Evolutionary conservation across 139 green algal genomes (phyloP).

Genomic region (Closterium sp.): DNA sequence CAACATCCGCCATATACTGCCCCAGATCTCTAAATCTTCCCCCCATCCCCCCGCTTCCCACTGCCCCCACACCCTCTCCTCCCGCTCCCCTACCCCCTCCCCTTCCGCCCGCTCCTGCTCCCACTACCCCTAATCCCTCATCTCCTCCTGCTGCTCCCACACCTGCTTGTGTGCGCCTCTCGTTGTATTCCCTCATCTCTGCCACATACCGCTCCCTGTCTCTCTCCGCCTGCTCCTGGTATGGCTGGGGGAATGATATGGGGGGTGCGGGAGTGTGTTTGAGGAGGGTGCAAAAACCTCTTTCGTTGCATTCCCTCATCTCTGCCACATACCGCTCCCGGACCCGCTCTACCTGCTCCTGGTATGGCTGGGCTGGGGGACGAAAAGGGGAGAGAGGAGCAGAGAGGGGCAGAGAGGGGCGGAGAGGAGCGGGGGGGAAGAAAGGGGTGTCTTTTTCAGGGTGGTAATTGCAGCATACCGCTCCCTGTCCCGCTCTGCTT

Average conservation of each 20-base stretch:
- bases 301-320: too few species aligned
- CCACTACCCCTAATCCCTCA: background rate
- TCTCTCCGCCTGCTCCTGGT: background rate
- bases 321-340: too few species aligned
- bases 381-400: too few species aligned
- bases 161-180: background rate
- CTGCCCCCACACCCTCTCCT: background rate
- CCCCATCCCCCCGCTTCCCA: background rate
- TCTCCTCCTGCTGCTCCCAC: background rate
- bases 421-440: too few species aligned
- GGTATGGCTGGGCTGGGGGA: background rate
- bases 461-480: background rate
- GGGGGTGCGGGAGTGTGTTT: too few species aligned
- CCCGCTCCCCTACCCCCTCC: background rate
- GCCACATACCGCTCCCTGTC: background rate
- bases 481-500: background rate
- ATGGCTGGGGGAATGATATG: background rate
- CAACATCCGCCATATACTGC: background rate
- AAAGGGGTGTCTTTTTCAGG: too few species aligned
- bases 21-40: background rate
- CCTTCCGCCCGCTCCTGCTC: background rate
- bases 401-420: too few species aligned
- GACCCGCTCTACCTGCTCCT: background rate
- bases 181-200: background rate
- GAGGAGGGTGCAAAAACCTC: too few species aligned